Evolutionary conservation across 495 filamentous ascomycete genomes (phyloP).

Genomic region (Penicillium dipodomyicola): DNA sequence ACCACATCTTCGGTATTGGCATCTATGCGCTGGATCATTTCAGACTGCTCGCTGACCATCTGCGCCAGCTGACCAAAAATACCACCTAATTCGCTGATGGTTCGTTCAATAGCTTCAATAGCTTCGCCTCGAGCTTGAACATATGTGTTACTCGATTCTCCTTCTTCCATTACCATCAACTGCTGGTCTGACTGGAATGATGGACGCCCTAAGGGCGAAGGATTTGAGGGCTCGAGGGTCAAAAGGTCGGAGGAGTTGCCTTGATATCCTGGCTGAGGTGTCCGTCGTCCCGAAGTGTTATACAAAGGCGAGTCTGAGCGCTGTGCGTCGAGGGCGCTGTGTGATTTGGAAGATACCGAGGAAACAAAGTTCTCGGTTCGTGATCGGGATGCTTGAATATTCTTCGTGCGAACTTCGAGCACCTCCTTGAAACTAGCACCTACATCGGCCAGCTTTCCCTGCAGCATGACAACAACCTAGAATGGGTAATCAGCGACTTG

Average conservation of each 20-base stretch:
- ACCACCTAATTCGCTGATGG: constrained; percentile 88
- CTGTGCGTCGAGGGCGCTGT: constrained; percentile 55
- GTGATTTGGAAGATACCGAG: constrained; percentile 77
- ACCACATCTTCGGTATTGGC: constrained; percentile 96
- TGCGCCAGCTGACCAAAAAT: constrained; percentile 96
- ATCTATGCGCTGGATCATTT: constrained; percentile 90
- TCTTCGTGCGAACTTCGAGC: constrained; percentile 93
- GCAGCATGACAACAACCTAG: constrained; percentile 78
- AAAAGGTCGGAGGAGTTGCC: constrained; percentile 67
- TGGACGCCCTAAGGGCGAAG: constrained; percentile 49
- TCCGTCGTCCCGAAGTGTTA: constrained; percentile 68
- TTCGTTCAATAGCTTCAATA: constrained; percentile 94
- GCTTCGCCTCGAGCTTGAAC: constrained; percentile 92
- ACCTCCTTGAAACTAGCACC: constrained; percentile 96
- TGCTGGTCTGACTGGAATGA: constrained; percentile 76
- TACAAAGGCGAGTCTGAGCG: constrained; percentile 80
- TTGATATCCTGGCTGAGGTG: constrained; percentile 57
- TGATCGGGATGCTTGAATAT: constrained; percentile 90
- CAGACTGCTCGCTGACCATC: constrained; percentile 96
- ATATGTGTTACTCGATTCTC: constrained; percentile 78
- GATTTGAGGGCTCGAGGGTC: constrained; percentile 73
- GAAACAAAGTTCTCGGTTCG: constrained; percentile 96
- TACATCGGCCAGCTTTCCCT: constrained; percentile 93
- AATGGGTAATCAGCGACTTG: constrained; percentile 22
- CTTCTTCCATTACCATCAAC: constrained; percentile 92